phyloP scores from a whole-genome alignment of 495 filamentous ascomycete species.

The Aspergillus egyptiacus region DNA sequence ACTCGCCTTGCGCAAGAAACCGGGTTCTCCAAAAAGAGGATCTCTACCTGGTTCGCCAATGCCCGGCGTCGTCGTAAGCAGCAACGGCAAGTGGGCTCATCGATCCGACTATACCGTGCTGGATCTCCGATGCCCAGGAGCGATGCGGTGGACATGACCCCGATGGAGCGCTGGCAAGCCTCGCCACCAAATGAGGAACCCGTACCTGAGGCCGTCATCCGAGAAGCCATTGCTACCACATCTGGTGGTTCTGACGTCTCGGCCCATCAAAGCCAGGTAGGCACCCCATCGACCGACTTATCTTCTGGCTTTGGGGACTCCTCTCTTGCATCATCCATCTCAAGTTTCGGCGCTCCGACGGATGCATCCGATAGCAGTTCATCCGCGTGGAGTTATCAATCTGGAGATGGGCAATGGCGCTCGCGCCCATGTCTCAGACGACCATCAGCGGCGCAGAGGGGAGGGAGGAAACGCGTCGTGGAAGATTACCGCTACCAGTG shows the following conservation, averaged over 20 bases:
- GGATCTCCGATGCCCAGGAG: constrained; percentile 35
- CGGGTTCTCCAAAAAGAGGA: constrained; percentile 30
- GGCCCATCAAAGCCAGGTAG: neutral
- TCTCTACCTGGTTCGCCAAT: constrained; percentile 42
- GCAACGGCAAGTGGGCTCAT: constrained; percentile 49
- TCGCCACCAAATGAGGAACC: constrained; percentile 71
- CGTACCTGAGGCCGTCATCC: constrained; percentile 28
- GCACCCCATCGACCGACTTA: neutral
- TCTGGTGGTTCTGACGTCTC: neutral
- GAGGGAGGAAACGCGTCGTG: constrained; percentile 39
- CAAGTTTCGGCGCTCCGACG: constrained; percentile 27
- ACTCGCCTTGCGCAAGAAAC: constrained; percentile 26
- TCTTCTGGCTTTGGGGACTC: constrained; percentile 2
- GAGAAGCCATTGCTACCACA: constrained; percentile 38
- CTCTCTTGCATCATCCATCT: constrained; percentile 10
- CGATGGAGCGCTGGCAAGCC: constrained; percentile 72
- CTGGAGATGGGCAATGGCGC: constrained; percentile 23
- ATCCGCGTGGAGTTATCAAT: constrained; percentile 45
- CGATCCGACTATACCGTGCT: constrained; percentile 17
- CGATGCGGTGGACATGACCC: constrained; percentile 53
- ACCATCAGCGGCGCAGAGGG: constrained; percentile 18
- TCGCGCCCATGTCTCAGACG: constrained; percentile 9
- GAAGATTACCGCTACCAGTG: constrained; percentile 58
- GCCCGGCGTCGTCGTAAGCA: constrained; percentile 41
- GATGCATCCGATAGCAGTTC: constrained; percentile 32